Base-by-base conservation (phyloP, 257 asterid species). In the Capsicum chinense region DNA sequence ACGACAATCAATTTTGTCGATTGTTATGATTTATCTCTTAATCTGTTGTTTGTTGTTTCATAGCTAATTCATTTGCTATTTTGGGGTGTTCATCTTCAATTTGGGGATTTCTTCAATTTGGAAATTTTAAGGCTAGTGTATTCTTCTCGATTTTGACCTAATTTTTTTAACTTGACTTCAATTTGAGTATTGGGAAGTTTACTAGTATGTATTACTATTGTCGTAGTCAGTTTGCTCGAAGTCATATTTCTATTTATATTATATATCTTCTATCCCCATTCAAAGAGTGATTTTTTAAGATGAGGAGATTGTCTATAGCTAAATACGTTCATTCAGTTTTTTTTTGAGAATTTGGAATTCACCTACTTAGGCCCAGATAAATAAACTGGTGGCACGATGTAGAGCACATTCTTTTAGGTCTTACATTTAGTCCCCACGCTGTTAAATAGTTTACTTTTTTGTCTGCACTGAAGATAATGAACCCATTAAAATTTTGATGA, bases 351-450 rank as follows among this genome's bases (percentile, higher is more conserved):
- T 26, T 79, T 62, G 12, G 19, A 54, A 67, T 52, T 84, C 87
- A 71, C 93, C 88, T 87, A 85, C 71, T 86, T 52, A 83, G 84
- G 86, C 83, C 86, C 89, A 84, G 83, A 85, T 86, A 58, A 86
- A 88, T 52, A 63, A 52, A 52, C 52, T 54, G 17, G 63, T 87
- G 85, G 86, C 90, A 79, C 86, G 89, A 84, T 88, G 86, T 86
- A 80, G 85, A 80, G 80, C 88, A 69, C 87, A 85, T 42, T 56
- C 63, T 15, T 66, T 68, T 13, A 21, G 66, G 88, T 81, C 86
- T 86, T 83, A 86, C 85, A 26, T 83, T 87, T 82, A 88, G 90
- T 84, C 91, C 90, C 90, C 89, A 86, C 88, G 62, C 26, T 80
- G 42, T 80, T 84, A 64, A 89, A 87, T 57, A 26, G 76, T 85